Evolutionary conservation across 2,329 filamentous ascomycete genomes (phyloP), one percentile per base, ranked within the genome.

Genomic region (Septoria petroselini): DNA sequence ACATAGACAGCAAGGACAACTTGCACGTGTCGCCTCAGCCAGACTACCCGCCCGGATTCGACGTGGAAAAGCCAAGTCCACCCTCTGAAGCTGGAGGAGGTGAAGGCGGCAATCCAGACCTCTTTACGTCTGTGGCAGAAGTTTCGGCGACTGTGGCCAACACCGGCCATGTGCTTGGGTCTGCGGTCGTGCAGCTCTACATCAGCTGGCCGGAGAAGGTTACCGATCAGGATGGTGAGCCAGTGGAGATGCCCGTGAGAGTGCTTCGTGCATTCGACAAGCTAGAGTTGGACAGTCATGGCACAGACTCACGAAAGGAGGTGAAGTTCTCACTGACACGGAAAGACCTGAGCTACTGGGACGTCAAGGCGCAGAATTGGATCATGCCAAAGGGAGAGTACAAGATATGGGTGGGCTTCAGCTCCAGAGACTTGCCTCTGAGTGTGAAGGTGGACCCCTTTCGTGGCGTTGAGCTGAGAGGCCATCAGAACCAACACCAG

Each of bases 41-140:
- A 74, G 56, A 70, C 66, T 18, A 84, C 79, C 60, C 83, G 35
- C 35, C 42, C 12, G 31, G 27, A 21, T 87, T 80, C 68, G 70
- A 76, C 58, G 48, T 51, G 9, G 43, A 30, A 8, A 60, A 61
- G 2, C 53, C 57, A 7, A 77, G 77, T 41, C 62, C 71, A 0
- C 73, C 68, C 0, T 87, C 83, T n/a, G 73, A 72, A 0, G 85
- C 85, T 0, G 85, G 86, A 29, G 86, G 86, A 31, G 84, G 77
- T 6, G 78, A 84, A 50, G 82, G 83, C 49, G 83, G 84, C 1
- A 85, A 87, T 51, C 83, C 83, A 1, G 79, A 82, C 50, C 73
- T 86, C 14, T 87, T 80, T 73, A 77, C 77, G 37, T 70, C 71
- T 0, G 72, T 82, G 51, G 73, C 78, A 50, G 68, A 70, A 2